These are phyloP conservation scores for Sporormia fimetaria DNA, from an alignment of 495 filamentous ascomycete species.

Conservation along the genomic window DNA sequence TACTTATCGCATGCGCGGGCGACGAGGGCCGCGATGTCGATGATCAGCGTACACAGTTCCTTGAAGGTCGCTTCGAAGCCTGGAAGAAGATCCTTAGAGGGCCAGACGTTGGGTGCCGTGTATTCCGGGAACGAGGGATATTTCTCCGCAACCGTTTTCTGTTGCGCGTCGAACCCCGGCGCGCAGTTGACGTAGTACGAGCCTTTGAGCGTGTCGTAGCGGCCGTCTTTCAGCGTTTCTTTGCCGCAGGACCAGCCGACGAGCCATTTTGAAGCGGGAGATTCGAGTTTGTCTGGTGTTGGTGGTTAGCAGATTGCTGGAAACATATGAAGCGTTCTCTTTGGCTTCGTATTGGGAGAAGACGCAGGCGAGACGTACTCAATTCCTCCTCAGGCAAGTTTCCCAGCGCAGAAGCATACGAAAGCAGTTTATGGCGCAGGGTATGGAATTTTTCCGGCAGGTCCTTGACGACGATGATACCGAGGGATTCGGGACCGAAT, in stretches of 20 bases:
- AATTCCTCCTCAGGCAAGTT: slow-evolving; percentile 65
- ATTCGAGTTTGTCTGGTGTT: slow-evolving; percentile 48
- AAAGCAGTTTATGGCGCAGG: slow-evolving; percentile 63
- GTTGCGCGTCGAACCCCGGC: slow-evolving; percentile 55
- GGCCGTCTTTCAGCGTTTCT: slow-evolving; percentile 82
- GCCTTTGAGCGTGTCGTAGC: slow-evolving; percentile 86
- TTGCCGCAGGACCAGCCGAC: slow-evolving; percentile 76
- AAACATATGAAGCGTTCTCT: neutral
- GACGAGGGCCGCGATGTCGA: slow-evolving; percentile 78
- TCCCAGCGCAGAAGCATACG: slow-evolving; percentile 79
- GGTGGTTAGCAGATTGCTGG: slow-evolving; percentile 3
- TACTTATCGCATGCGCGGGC: slow-evolving; percentile 80
- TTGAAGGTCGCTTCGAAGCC: slow-evolving; percentile 63
- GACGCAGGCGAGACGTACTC: slow-evolving; percentile 46
- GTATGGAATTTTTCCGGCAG: slow-evolving; percentile 56
- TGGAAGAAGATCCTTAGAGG: slow-evolving; percentile 49
- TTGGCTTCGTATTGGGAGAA: neutral
- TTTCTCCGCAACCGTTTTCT: slow-evolving; percentile 24
- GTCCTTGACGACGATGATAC: slow-evolving; percentile 84
- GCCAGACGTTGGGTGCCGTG: slow-evolving; percentile 77
- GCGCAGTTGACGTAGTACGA: slow-evolving; percentile 96
- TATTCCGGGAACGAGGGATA: slow-evolving; percentile 48
- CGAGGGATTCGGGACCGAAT: slow-evolving; percentile 83
- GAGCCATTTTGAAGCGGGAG: slow-evolving; percentile 48
- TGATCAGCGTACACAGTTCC: slow-evolving; percentile 69